Evolutionary conservation across 1,284 basidiomycete species (phyloP), one percentile per base, ranked within the genome.

Genomic region (Cystobasidium sp.): DNA sequence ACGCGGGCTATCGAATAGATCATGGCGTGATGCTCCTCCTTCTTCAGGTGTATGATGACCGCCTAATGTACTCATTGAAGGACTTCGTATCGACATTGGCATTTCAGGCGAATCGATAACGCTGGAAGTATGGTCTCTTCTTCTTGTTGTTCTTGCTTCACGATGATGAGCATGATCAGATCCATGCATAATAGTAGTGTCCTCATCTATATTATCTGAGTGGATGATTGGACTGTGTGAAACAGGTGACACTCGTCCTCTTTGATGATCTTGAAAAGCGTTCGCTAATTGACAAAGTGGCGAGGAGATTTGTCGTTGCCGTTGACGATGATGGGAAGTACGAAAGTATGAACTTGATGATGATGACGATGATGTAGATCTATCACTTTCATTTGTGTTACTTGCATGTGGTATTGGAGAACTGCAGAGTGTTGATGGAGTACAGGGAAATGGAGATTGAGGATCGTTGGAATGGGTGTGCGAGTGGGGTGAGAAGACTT

Each of bases 371-470:
- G 31, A 31, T 31, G 31, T 31, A 31, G 47, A 51, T 51, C 14
- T 16, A 16, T 51, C 16, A 16, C 47, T 51, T 6, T 14, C 47
- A 51, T 46, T 31, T n/a, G 41, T 44, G 41, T 44, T 20, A 3
- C 39, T 20, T 43, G 22, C 59, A n/a, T 20, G 2, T 61, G 59
- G 7, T n/a, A 61, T 12, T 18, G 59, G 59, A 8, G 59, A 61
- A 46, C 59, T 59, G 9, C 68, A 37, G 5, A 62, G n/a, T n/a
- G 43, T 62, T 12, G 68, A 70, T 12, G 68, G 68, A 18, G 68
- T 70, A 55, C 58, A 70, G 14, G 68, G 68, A 47, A 46, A 70
- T 8, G 68, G 68, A 9, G 68, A 70, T 49, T 70, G 68, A 18
- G 68, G 55, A 51, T 70, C 44, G 44, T 52, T 31, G 56, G 22